These are phyloP conservation scores for Globisporangium nagaii DNA, from an alignment of 352 stramenopile species.

Conservation along the genomic window DNA sequence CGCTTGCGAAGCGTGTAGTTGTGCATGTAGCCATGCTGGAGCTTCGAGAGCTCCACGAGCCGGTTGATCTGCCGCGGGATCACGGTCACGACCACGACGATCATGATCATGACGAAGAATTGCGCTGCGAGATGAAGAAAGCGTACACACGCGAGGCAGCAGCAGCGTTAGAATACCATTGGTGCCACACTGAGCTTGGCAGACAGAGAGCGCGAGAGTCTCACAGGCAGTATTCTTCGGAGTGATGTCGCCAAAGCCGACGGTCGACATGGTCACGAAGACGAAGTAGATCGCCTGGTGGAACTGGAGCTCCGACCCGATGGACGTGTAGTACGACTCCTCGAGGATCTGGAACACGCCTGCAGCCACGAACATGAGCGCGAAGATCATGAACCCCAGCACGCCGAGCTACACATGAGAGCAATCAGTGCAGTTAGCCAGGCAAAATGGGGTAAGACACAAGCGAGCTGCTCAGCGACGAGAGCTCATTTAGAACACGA, in stretches of 20 bases:
- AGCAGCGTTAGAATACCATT: background rate
- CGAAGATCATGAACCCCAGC: constrained; percentile 49
- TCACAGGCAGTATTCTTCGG: constrained; percentile 37
- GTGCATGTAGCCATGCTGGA: constrained; percentile 48
- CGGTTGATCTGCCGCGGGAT: constrained; percentile 50
- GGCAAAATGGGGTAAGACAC: too few relatives aligned
- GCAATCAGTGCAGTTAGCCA: too few relatives aligned
- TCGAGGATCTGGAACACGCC: constrained; percentile 55
- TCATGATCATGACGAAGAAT: constrained; percentile 58
- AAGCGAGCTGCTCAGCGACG: too few relatives aligned
- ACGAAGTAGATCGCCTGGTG: constrained; percentile 67
- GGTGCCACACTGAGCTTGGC: too few relatives aligned
- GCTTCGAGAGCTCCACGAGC: constrained; percentile 41
- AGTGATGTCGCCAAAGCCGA: constrained; percentile 59
- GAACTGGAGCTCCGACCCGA: constrained; percentile 33
- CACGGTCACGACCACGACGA: constrained; percentile 51
- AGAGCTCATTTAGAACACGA: background rate
- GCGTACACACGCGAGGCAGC: background rate
- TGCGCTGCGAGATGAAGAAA: constrained; percentile 20
- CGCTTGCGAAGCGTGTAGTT: constrained; percentile 36
- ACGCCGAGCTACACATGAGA: constrained; percentile 22
- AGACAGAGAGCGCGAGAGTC: background rate
- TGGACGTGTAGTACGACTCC: constrained; percentile 40
- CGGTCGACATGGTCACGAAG: constrained; percentile 58
- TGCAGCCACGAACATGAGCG: constrained; percentile 51